Base-by-base conservation (phyloP, 1,139 yeast species). In the Wickerhamomyces sp. region DNA sequence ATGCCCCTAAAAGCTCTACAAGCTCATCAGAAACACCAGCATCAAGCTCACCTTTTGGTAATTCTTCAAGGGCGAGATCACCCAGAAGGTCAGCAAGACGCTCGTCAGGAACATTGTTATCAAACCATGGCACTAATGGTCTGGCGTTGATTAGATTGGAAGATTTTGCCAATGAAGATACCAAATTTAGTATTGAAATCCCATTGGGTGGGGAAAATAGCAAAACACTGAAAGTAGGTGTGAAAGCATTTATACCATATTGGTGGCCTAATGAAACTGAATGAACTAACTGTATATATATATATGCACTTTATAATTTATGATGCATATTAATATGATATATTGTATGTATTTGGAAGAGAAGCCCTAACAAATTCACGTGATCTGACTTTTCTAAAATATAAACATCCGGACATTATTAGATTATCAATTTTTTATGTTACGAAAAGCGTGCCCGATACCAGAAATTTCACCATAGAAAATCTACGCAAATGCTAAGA, bases 91-190 rank as follows among this genome's bases (percentile, higher is more conserved):
- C 65, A 20, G 65, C 74, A 4, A 36, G 58, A 55, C 33, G 53
- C n/a, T 67, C 77, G 7, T 67, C 74, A 3, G 96, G 96, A 0
- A 72, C 76, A 14, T 55, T 89, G 8, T 57, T 87, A 13, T 61
- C 80, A 2, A 60, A 72, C 1, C 59, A 72, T 21, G 86, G 80
- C 8, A 76, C 81, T 44, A 58, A 76, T 26, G 96, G 96, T 0
- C 69, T 88, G 25, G 84, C 85, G 8, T 63, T 81, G 43, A 70
- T 66, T 14, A 54, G 68, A 43, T 44, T 63, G 13, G 67, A 63
- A 33, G 63, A 65, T 48, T 65, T 72, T 44, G 66, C 65, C 30
- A 58, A 61, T 21, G 60, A 61, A 3, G 52, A 52, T 5, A 52
- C 58, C 8, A 42, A 47, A 35, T 65, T 64, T 41, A 56, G 52